Conservation (phyloP, 1,139 yeast genomes). For the Geotrichum histeridarum region DNA sequence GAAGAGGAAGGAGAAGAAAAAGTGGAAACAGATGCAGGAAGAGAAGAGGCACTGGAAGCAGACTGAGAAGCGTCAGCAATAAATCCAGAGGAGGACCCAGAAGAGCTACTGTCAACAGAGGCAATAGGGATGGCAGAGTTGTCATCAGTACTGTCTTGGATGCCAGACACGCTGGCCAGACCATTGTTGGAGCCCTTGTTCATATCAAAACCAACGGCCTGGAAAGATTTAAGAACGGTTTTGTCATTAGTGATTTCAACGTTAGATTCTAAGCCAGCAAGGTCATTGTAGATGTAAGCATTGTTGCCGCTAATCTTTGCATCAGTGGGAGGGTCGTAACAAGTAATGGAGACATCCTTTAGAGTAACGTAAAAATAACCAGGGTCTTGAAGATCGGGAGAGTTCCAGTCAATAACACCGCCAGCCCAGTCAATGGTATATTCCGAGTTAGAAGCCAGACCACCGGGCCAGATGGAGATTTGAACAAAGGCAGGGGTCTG, state of each 20-base stretch:
- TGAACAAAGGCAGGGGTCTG: constrained; percentile 88
- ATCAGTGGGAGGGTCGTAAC: constrained; percentile 66
- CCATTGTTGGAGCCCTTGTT: constrained; percentile 30
- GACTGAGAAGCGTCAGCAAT: constrained; percentile 14
- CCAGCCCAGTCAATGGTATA: constrained; percentile 96
- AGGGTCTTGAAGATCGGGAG: constrained; percentile 60
- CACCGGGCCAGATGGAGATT: constrained; percentile 92
- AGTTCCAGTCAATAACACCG: constrained; percentile 77
- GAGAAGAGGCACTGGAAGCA: too few species aligned
- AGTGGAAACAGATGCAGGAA: too few species aligned
- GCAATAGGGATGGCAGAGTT: constrained; percentile 14
- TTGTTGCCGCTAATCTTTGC: constrained; percentile 45
- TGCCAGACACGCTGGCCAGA: constrained; percentile 3
- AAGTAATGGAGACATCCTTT: constrained; percentile 53
- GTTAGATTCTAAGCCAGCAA: constrained; percentile 44
- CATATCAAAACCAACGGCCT: constrained; percentile 64
- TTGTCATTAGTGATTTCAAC: constrained; percentile 56
- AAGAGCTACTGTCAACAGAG: constrained; percentile 20
- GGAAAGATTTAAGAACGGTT: constrained; percentile 54
- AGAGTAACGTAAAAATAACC: constrained; percentile 75
- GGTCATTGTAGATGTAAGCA: constrained; percentile 55
- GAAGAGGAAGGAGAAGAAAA: constrained; percentile 18
- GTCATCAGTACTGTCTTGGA: constrained; percentile 6
- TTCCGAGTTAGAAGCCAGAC: constrained; percentile 52
- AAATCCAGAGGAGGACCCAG: constrained; percentile 11